phyloP scores from a whole-genome alignment of 306 rosid species.

The Quercus ilex region DNA sequence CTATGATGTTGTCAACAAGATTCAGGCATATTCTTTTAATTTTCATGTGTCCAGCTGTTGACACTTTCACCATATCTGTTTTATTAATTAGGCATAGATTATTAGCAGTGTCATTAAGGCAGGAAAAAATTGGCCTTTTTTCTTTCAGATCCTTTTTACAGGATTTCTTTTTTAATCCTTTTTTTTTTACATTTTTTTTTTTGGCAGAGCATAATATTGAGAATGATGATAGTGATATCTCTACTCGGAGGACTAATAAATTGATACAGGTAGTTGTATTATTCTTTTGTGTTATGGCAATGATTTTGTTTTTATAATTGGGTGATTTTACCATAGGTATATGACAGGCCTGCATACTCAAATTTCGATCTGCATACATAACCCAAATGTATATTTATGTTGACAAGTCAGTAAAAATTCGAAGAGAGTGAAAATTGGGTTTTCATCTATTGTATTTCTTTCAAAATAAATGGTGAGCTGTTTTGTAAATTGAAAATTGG shows the following conservation, averaged over 20 bases:
- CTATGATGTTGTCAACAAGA: not conserved
- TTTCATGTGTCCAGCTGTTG: not conserved
- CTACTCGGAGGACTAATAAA: constrained; percentile 28
- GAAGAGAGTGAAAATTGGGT: not conserved
- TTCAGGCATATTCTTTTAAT: not conserved
- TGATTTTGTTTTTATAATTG: not conserved
- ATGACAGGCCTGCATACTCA: not conserved
- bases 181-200: not conserved
- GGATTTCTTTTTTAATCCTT: constrained; percentile 1
- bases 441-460: not conserved
- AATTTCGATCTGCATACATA: not conserved
- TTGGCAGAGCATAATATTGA: constrained; percentile 59
- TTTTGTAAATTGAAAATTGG: not conserved
- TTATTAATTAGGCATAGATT: not conserved
- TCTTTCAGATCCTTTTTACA: not conserved
- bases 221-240: constrained; percentile 28
- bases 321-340: not conserved
- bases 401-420: not conserved
- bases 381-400: not conserved
- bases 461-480: not conserved
- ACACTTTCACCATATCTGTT: not conserved
- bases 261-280: constrained; percentile 45
- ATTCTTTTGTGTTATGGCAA: not conserved
- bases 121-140: not conserved
- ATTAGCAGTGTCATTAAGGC: not conserved